Evolutionary conservation across 768 basidiomycete genomes (phyloP), one percentile per base, ranked within the genome.

Genomic region (Tylopilus vinaceipallidus): DNA sequence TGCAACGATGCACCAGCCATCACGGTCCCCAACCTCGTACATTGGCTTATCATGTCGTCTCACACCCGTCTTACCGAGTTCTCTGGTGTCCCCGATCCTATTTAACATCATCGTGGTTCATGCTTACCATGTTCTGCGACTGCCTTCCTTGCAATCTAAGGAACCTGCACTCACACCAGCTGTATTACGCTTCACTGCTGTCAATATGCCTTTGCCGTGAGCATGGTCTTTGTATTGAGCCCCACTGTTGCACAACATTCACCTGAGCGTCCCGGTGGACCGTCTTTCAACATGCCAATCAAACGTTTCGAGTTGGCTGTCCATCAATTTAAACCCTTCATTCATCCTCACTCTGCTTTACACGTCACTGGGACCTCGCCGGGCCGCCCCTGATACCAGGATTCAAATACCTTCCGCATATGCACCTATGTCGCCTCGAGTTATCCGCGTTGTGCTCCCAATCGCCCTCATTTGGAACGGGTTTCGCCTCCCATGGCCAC

Each of bases 231-330:
- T n/a, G 32, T 24, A n/a, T 19, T 14, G 16, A 27, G 23, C n/a
- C 35, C 30, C 22, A 30, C 47, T 35, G 2, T 35, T 23, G 13
- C 30, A 14, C 34, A 2, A 13, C 16, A 16, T 3, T 13, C 12
- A 12, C 14, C 20, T 19, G 42, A 16, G 32, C 34, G 45, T 47
- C 45, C 9, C 11, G n/a, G 10, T 9, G 20, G 24, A 42, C 32
- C 40, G 35, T 42, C 34, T 41, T 44, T n/a, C 11, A 17, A 42
- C 61, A 60, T 50, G 53, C 63, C 52, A 45, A 56, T 55, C 45
- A 59, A 65, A 56, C 60, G 54, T 63, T 64, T 55, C 30, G 19
- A 35, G 30, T 12, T 38, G 52, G 35, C 63, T 46, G 60, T 59
- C 40, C 14, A 42, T 62, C 59, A 42, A 52, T 45, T 60, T 19